Base-by-base conservation (phyloP, 257 asterid genomes). In the Gynochthodes officinalis region DNA sequence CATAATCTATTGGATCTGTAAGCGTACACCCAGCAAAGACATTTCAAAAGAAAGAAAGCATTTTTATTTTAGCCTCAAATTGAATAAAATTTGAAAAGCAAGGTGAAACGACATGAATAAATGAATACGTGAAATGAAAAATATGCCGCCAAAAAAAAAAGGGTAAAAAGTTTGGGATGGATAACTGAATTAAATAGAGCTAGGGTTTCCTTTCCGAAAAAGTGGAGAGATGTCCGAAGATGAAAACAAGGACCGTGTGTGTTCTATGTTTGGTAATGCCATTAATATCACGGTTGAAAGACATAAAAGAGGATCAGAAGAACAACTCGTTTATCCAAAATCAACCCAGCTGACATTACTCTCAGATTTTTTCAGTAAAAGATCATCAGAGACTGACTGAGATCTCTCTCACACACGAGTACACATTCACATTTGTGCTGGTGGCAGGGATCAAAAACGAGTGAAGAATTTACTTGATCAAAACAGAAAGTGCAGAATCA, bases 181-280 rank as follows among this genome's bases (percentile, higher is more conserved):
- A 67, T 54, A 46, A 46, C n/a, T 16, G 57, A 2, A 50, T 50
- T 46, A 13, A 48, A 33, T n/a, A n/a, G 46, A 18, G 64, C 72
- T 77, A 84, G 97, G 90, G 85, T 82, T 85, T 76, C 43, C 52
- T 81, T 84, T 76, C 46, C 53, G 44, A 52, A 77, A 81, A 80
- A 15, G 46, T 13, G 57, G 71, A 57, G 50, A 77, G 14, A 18
- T 75, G 59, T 63, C 72, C 35, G 70, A 57, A 57, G 12, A 4
- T 21, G 8, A 50, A 50, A 50, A 50, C 66, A 61, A 55, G 48
- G 62, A 42, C 37, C 37, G 44, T 19, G 42, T 28, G 27, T 32
- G 70, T 81, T 64, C 89, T 83, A 63, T 27, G 28, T 58, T 67
- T 80, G 48, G 91, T 49, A 81, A 69, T 32, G 75, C 77, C 75